Base-by-base conservation (phyloP, 371 early-diverging fungal genomes). In the Choanephora cucurbitarum region DNA sequence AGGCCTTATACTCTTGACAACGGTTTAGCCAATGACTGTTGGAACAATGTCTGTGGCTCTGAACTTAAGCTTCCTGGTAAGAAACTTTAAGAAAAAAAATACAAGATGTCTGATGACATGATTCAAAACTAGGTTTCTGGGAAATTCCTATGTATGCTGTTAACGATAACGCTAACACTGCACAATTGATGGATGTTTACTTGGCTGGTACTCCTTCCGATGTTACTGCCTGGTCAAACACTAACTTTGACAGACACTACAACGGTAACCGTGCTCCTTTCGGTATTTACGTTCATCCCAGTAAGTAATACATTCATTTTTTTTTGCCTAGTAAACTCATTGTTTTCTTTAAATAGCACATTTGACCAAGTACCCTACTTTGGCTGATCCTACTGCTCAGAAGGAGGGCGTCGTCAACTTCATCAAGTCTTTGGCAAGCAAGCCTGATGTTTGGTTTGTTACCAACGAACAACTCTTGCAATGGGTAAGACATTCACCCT, bases 1-100 rank as follows among this genome's bases (percentile, higher is more conserved):
- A 75, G 75, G 76, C 90, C 90, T 5, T 90, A 90, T 62, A 90
- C 89, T 3, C 70, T 90, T 23, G 90, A 90, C 57, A 70, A 83
- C 62, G 90, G 90, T 54, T 61, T 85, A 44, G 83, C 84, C 40
- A 87, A 85, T 34, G 88, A 87, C 58, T 90, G 90, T 66, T 83
- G 80, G 85, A 82, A 72, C 41, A 72, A 73, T 24, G 73, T 85
- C 39, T 90, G 90, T 49, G 62, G 68, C 32, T 59, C 77, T 19
- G 49, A 62, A 13, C 62, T 86, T 39, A 77, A 76, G 32, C 62
- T 77, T 31, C 85, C 84, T 10, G 89, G 87, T 45, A 52, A 52
- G 14, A 28, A 21, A 15, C n/a, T n/a, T n/a, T n/a, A n/a, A n/a
- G n/a, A n/a, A n/a, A n/a, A n/a, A n/a, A n/a, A n/a, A n/a, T 15